These are phyloP conservation scores for Withania somnifera DNA, from an alignment of 305 asterid genomes.

Conservation along the genomic window DNA sequence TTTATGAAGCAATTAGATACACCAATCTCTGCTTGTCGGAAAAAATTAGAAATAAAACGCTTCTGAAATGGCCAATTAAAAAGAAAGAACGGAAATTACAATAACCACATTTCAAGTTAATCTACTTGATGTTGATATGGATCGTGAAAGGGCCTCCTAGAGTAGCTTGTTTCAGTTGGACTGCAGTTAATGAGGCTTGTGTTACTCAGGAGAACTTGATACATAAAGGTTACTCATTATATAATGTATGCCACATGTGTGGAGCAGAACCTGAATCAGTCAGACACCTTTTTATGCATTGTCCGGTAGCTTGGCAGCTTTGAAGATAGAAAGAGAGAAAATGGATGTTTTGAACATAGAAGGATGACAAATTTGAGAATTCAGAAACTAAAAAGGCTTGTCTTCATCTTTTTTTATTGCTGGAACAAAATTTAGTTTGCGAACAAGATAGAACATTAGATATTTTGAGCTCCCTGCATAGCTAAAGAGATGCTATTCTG, in stretches of 20 bases:
- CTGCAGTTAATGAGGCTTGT: not conserved
- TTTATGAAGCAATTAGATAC: not conserved
- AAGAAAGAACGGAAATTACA: not conserved
- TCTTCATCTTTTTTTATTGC: not conserved
- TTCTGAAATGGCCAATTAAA: not conserved
- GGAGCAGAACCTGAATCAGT: not conserved
- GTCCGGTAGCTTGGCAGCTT: not conserved
- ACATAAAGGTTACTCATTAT: not conserved
- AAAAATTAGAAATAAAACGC: not conserved
- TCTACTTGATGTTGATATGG: not conserved
- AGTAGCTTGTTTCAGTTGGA: not conserved
- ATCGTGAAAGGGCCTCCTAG: not conserved
- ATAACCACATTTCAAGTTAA: not conserved
- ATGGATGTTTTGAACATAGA: not conserved
- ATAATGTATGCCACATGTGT: not conserved
- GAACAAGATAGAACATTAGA: not conserved
- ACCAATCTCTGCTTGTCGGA: not conserved
- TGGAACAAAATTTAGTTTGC: not conserved
- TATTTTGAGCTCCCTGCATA: not conserved
- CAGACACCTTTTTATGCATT: not conserved
- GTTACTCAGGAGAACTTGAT: not conserved
- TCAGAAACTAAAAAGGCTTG: not conserved
- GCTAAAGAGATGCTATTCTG: not conserved
- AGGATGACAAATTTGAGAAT: not conserved
- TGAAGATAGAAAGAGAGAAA: not conserved